A percentile compares a stretch with the other conserved stretches of the same genome.
Conservation (phyloP, 768 basidiomycete genomes). For the Strobilomyces dryophilus region DNA sequence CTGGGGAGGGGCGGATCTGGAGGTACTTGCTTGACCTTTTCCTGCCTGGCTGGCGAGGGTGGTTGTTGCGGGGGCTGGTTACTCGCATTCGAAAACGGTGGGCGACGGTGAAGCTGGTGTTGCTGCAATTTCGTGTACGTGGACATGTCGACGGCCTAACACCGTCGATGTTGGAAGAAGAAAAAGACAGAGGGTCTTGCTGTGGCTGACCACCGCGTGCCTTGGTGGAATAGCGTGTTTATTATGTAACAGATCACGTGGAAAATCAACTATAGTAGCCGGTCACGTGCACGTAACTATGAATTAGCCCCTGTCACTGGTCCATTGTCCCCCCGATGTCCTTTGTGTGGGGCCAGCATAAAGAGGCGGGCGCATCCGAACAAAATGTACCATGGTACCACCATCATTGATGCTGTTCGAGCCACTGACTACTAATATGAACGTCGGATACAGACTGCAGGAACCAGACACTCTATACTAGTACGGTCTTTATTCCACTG, state of each 20-base stretch:
- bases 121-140: conserved; percentile 33
- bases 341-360: background rate
- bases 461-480: background rate
- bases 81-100: conserved; percentile 42
- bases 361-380: background rate
- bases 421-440: too few relatives aligned
- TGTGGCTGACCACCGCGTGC: conserved; percentile 20
- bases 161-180: conserved; percentile 24
- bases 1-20: conserved; percentile 67
- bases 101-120: conserved; percentile 32
- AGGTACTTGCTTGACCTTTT: conserved; percentile 37
- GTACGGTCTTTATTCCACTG: background rate
- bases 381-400: background rate
- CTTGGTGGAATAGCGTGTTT: conserved; percentile 23
- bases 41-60: conserved; percentile 34
- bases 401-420: background rate
- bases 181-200: background rate
- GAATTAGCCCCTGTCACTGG: conserved; percentile 14
- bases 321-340: background rate
- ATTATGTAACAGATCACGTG: conserved; percentile 31
- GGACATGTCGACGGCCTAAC: conserved; percentile 47
- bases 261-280: conserved; percentile 11
- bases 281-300: conserved; percentile 21
- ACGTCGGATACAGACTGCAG: background rate
- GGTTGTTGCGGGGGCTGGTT: conserved; percentile 30